These are phyloP conservation scores for Ophiostoma australiae DNA, from an alignment of 2,329 filamentous ascomycete species.

Conservation along the genomic window DNA sequence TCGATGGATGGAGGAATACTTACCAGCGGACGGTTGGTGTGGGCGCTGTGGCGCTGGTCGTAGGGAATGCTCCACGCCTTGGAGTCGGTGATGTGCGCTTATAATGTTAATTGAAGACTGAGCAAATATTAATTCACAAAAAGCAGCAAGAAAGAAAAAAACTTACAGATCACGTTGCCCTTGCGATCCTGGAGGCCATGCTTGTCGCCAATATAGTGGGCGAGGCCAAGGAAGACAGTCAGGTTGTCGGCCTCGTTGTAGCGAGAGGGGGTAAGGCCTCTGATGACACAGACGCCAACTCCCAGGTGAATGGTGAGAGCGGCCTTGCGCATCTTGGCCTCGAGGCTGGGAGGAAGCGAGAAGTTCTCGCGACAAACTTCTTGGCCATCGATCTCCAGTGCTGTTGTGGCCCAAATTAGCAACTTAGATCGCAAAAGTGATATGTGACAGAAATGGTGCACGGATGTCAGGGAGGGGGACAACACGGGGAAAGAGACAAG, in stretches of 20 bases:
- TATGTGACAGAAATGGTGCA: conserved; percentile 2
- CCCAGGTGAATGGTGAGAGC: conserved; percentile 39
- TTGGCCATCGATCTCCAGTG: conserved; percentile 36
- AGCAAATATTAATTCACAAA: background rate
- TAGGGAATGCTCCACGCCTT: conserved; percentile 43
- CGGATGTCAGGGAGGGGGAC: background rate
- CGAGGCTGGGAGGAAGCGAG: conserved; percentile 37
- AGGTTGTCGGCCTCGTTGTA: conserved; percentile 52
- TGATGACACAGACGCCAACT: conserved; percentile 50
- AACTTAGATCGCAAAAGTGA: conserved; percentile 8
- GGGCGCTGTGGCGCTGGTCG: conserved; percentile 46
- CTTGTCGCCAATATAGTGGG: conserved; percentile 51
- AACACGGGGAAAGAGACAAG: background rate
- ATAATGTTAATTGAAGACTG: background rate
- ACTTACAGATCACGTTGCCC: conserved; percentile 45
- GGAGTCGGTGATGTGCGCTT: conserved; percentile 48
- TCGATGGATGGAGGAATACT: conserved; percentile 21
- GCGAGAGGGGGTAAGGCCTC: conserved; percentile 45
- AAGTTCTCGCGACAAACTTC: conserved; percentile 39
- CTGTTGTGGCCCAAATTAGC: conserved; percentile 12
- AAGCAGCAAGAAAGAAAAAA: background rate
- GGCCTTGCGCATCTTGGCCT: conserved; percentile 34
- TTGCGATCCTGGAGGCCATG: conserved; percentile 48
- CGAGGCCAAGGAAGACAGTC: conserved; percentile 52
- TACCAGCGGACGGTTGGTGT: conserved; percentile 45